Evolutionary conservation across 1,284 basidiomycete species (phyloP).

Genomic region (Marasmius fiardii): DNA sequence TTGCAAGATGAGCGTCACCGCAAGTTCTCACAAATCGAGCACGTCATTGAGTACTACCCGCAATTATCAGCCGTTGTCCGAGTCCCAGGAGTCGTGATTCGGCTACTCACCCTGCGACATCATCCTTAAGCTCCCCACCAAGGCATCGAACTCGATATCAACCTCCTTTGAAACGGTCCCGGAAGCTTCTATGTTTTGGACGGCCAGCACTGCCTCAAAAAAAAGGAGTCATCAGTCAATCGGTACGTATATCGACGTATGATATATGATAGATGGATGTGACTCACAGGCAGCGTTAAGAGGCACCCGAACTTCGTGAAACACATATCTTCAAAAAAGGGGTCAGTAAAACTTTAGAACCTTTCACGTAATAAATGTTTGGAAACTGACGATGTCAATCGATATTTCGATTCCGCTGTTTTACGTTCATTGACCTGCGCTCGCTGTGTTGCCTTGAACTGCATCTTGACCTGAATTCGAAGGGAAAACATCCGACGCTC

Average conservation of each 20-base stretch:
- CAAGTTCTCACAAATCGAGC: slow-evolving; percentile 44
- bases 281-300: slow-evolving; percentile 65
- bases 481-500: slow-evolving; percentile 12
- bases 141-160: slow-evolving; percentile 59
- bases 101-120: slow-evolving; percentile 54
- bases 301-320: slow-evolving; percentile 70
- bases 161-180: slow-evolving; percentile 43
- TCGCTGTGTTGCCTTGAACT: slow-evolving; percentile 20
- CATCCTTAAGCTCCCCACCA: slow-evolving; percentile 69
- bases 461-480: slow-evolving; percentile 12
- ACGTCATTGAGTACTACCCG: slow-evolving; percentile 44
- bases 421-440: slow-evolving; percentile 70
- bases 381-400: slow-evolving; percentile 50
- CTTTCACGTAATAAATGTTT: neutral
- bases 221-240: neutral
- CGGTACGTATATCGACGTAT: too few relatives aligned
- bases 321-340: slow-evolving; percentile 44
- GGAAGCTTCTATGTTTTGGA: slow-evolving; percentile 70
- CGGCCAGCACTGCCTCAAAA: slow-evolving; percentile 47
- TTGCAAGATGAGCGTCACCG: slow-evolving; percentile 15
- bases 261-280: neutral
- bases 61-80: neutral
- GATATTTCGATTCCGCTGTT: slow-evolving; percentile 59
- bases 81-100: neutral
- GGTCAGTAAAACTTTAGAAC: too few relatives aligned